A percentile compares a stretch with the other conserved stretches of the same genome.
phyloP scores from a whole-genome alignment of 148 eudicot genomes.

The Salicornia ramosissima region DNA sequence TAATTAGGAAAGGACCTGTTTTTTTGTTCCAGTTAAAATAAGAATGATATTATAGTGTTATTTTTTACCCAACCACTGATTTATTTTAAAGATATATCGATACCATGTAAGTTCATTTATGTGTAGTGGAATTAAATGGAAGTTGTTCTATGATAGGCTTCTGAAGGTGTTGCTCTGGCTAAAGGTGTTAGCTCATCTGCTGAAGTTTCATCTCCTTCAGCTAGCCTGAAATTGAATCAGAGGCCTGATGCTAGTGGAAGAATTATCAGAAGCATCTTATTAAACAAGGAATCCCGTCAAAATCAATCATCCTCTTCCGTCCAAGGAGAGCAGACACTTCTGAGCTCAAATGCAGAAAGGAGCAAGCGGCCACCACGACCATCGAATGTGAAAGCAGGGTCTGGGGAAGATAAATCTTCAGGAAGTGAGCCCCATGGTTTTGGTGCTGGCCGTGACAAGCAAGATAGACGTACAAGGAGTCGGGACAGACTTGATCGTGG shows the following conservation, averaged over 20 bases:
- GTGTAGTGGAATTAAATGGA: background rate
- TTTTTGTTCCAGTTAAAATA: background rate
- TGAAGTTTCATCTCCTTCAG: slow-evolving; percentile 38
- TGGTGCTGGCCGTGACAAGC: slow-evolving; percentile 51
- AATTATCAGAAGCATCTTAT: slow-evolving; percentile 71
- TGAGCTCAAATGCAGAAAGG: slow-evolving; percentile 49
- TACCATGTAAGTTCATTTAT: background rate
- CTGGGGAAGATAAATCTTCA: slow-evolving; percentile 46
- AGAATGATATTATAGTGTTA: background rate
- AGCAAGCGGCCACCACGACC: slow-evolving; percentile 81
- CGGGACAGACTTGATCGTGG: slow-evolving; percentile 95
- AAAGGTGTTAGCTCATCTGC: slow-evolving; percentile 38
- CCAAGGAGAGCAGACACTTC: slow-evolving; percentile 49
- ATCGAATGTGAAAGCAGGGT: slow-evolving; percentile 36
- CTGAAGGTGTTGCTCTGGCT: slow-evolving; percentile 37
- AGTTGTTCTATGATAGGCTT: slow-evolving; percentile 28
- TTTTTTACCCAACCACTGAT: background rate
- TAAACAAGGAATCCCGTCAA: slow-evolving; percentile 57
- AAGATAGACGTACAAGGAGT: slow-evolving; percentile 70
- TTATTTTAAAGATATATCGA: background rate
- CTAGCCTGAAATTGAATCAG: slow-evolving; percentile 49
- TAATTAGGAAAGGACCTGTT: background rate
- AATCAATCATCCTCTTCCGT: slow-evolving; percentile 37
- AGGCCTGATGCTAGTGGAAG: slow-evolving; percentile 75
- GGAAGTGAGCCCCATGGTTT: slow-evolving; percentile 41